Conservation (phyloP, 768 basidiomycete species). For the Calocybe indica region DNA sequence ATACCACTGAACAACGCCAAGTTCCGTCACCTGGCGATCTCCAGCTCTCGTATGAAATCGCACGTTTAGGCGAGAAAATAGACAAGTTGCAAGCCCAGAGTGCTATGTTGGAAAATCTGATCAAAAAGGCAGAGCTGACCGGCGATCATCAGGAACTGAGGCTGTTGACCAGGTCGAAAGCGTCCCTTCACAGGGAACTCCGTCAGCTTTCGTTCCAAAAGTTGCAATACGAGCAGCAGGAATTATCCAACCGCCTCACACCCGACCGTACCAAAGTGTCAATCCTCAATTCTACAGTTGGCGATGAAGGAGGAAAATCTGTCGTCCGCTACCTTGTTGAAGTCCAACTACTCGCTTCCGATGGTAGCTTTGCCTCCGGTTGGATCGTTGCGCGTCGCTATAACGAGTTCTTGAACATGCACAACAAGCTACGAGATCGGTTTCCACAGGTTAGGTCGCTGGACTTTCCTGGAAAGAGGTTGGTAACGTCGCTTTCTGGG, state of each 20-base stretch:
- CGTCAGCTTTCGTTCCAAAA: conserved; percentile 86
- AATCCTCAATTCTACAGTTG: conserved; percentile 78
- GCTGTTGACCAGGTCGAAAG: conserved; percentile 76
- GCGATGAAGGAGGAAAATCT: conserved; percentile 82
- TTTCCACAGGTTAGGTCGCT: conserved; percentile 59
- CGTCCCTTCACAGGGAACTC: conserved; percentile 76
- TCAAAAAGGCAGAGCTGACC: conserved; percentile 92
- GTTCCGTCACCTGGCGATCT: conserved; percentile 87
- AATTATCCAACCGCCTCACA: conserved; percentile 81
- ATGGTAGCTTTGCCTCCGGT: conserved; percentile 75
- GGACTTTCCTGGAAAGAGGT: conserved; percentile 91
- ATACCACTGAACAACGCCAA: conserved; percentile 51
- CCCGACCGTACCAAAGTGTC: conserved; percentile 81
- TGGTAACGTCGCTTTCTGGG: conserved; percentile 83
- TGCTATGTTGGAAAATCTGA: conserved; percentile 76
- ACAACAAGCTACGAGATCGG: conserved; percentile 78
- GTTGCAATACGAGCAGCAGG: conserved; percentile 90
- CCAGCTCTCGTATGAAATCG: conserved; percentile 83
- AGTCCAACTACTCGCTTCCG: conserved; percentile 79
- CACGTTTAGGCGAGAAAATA: conserved; percentile 70
- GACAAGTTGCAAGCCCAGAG: conserved; percentile 75
- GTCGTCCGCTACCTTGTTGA: conserved; percentile 91
- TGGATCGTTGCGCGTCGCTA: conserved; percentile 95
- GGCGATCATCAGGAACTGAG: conserved; percentile 84
- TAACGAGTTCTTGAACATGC: conserved; percentile 91